These are phyloP conservation scores for Pseudocercospora ulei DNA, from an alignment of 2,329 filamentous ascomycete genomes.

Conservation along the genomic window DNA sequence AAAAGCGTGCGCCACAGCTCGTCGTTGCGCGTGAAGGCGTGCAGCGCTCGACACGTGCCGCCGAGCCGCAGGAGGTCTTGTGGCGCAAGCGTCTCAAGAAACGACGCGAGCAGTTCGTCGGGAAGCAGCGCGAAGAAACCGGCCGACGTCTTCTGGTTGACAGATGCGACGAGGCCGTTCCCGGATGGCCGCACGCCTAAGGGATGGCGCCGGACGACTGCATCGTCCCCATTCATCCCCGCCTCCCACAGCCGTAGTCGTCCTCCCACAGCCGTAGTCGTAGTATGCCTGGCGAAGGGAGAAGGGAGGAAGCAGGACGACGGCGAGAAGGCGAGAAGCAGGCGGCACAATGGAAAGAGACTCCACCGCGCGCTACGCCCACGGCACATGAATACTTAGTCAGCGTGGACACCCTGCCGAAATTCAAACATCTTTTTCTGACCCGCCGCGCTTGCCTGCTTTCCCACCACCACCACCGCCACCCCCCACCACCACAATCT, in stretches of 20 bases:
- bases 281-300: too few relatives aligned
- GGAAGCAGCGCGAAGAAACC: slow-evolving; percentile 61
- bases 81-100: slow-evolving; percentile 67
- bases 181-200: slow-evolving; percentile 77
- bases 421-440: slow-evolving; percentile 6
- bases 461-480: slow-evolving; percentile 6
- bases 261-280: too few relatives aligned
- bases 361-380: too few relatives aligned
- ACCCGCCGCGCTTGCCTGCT: slow-evolving; percentile 7
- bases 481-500: slow-evolving; percentile 24
- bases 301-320: too few relatives aligned
- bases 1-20: slow-evolving; percentile 85
- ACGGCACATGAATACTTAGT: neutral
- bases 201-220: slow-evolving; percentile 61
- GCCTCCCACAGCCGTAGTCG: too few relatives aligned
- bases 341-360: too few relatives aligned
- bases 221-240: slow-evolving; percentile 36
- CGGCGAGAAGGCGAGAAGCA: too few relatives aligned
- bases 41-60: slow-evolving; percentile 71
- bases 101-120: slow-evolving; percentile 66
- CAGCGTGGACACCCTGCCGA: neutral
- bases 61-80: slow-evolving; percentile 56
- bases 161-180: slow-evolving; percentile 60
- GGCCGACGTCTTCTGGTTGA: slow-evolving; percentile 56
- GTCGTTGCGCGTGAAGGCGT: slow-evolving; percentile 72